A percentile compares a stretch with the other conserved stretches of the same genome.
These are phyloP conservation scores for Phytophthora sansomeana DNA, from an alignment of 352 stramenopile genomes.

Conservation along the genomic window DNA sequence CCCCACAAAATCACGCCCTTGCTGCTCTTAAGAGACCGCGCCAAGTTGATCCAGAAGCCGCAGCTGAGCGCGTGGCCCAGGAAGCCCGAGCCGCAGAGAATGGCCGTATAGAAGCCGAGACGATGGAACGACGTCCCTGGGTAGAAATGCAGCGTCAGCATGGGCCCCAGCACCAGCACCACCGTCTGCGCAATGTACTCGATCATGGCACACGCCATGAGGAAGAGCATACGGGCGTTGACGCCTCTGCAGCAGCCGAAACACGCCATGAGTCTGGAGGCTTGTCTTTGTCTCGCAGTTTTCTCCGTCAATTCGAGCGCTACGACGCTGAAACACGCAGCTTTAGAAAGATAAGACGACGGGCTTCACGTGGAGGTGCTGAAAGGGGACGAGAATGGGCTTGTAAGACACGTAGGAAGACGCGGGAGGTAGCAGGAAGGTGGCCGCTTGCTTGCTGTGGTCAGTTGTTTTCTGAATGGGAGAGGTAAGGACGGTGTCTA, in stretches of 20 bases:
- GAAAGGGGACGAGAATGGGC: background rate
- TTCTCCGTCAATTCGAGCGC: slow-evolving; percentile 14
- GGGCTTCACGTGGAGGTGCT: background rate
- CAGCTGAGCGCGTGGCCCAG: slow-evolving; percentile 76
- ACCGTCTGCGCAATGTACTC: slow-evolving; percentile 81
- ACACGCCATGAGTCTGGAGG: slow-evolving; percentile 29
- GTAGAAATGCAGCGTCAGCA: slow-evolving; percentile 84
- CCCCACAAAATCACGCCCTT: slow-evolving; percentile 88
- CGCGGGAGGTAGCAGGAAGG: background rate
- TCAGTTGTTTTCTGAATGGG: slow-evolving; percentile 14
- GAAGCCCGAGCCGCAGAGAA: slow-evolving; percentile 72
- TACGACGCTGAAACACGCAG: slow-evolving; percentile 2
- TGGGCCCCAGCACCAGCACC: slow-evolving; percentile 71
- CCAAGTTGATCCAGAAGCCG: slow-evolving; percentile 83
- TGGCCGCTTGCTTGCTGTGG: background rate
- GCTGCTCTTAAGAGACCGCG: slow-evolving; percentile 73
- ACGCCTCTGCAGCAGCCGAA: slow-evolving; percentile 72
- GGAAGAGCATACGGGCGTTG: slow-evolving; percentile 79
- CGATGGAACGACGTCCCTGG: slow-evolving; percentile 75
- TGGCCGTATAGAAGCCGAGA: slow-evolving; percentile 80
- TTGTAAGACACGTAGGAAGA: slow-evolving; percentile 1
- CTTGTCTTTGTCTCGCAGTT: slow-evolving; percentile 16
- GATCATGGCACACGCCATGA: slow-evolving; percentile 82
- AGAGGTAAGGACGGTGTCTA: slow-evolving; percentile 15
- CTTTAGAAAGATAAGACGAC: slow-evolving; percentile 4